These are phyloP conservation scores for Phaeosphaeria sp. DNA, from an alignment of 2,329 filamentous ascomycete genomes.

Conservation along the genomic window DNA sequence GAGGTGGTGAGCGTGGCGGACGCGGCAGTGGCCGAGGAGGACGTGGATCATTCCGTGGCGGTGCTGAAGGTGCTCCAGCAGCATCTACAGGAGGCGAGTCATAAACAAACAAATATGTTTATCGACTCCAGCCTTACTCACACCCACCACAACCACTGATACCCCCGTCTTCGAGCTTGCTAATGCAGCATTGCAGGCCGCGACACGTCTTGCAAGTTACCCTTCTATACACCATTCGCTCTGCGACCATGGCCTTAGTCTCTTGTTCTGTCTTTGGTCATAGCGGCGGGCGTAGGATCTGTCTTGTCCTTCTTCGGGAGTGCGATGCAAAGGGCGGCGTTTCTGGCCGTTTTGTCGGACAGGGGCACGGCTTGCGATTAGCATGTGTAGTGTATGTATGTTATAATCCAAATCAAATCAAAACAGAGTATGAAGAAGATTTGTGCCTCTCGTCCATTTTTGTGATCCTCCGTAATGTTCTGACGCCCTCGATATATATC, in stretches of 20 bases:
- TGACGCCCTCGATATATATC: too few species aligned
- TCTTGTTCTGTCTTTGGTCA: slow-evolving; percentile 20
- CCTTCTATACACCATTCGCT: slow-evolving; percentile 1
- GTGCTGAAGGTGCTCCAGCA: slow-evolving; percentile 43
- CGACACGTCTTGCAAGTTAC: background rate
- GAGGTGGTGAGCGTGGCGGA: slow-evolving; percentile 53
- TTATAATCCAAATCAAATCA: background rate
- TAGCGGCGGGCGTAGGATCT: slow-evolving; percentile 40
- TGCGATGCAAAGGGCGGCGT: background rate
- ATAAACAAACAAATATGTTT: slow-evolving; percentile 23
- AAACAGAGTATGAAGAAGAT: background rate
- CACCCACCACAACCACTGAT: slow-evolving; percentile 34
- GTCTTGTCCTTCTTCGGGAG: slow-evolving; percentile 7
- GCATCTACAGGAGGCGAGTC: slow-evolving; percentile 48
- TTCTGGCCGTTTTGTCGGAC: background rate
- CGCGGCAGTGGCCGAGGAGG: slow-evolving; percentile 53
- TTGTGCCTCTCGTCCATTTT: background rate
- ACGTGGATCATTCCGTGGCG: slow-evolving; percentile 40
- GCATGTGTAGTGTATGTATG: slow-evolving; percentile 2
- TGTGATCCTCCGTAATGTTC: too few species aligned
- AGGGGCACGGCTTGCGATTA: background rate
- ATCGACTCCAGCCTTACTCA: slow-evolving; percentile 11
- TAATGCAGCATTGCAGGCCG: slow-evolving; percentile 14
- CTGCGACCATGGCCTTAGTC: slow-evolving; percentile 5
- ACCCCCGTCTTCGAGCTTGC: slow-evolving; percentile 35